Evolutionary conservation across 2,329 filamentous ascomycete species (phyloP), one percentile per base, ranked within the genome.

Genomic region (Pleurostoma richardsiae): DNA sequence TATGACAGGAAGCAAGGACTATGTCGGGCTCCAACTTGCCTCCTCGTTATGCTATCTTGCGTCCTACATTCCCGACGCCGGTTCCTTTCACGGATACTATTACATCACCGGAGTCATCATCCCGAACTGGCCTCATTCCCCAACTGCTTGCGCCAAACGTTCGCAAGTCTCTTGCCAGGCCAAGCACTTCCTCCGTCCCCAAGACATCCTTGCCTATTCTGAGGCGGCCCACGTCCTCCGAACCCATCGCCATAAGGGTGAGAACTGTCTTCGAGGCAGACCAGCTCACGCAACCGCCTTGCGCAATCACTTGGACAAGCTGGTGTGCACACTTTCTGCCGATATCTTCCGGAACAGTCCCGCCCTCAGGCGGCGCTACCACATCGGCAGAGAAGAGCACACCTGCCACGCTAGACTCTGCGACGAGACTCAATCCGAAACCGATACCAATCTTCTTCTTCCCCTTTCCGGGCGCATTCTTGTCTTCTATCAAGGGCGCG

Each of bases 161-260:
- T 62, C 83, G 86, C 56, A 96, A 68, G 63, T 99, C 94, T 58
- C 94, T 79, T 8, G 88, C 91, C 45, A 96, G 70, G 43, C 83
- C 82, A 47, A 99, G 79, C 45, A 90, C 74, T 49, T 89, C 85
- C 62, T 96, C 89, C 3, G 84, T 86, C 0, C 83, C 91, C 41
- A 97, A 68, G 1, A 96, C 82, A 41, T 92, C 87, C 57, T 82
- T 84, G 30, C 91, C 90, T 49, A 99, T 63, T 52, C 88, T 81
- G 54, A 99, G 66, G 49, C 94, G 80, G 4, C 94, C 94, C 10
- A 99, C 90, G 65, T 99, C 94, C 63, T 97, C 94, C 1, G 87
- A 89, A 0, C 94, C 94, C 94, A 99, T 97, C 31, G 91, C 90
- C 94, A 99, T 99, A 52, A 99, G 73, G 19, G 85, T 88, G 45